Evolutionary conservation across 2,329 filamentous ascomycete species (phyloP).

Genomic region (Aureobasidium leucospermi): DNA sequence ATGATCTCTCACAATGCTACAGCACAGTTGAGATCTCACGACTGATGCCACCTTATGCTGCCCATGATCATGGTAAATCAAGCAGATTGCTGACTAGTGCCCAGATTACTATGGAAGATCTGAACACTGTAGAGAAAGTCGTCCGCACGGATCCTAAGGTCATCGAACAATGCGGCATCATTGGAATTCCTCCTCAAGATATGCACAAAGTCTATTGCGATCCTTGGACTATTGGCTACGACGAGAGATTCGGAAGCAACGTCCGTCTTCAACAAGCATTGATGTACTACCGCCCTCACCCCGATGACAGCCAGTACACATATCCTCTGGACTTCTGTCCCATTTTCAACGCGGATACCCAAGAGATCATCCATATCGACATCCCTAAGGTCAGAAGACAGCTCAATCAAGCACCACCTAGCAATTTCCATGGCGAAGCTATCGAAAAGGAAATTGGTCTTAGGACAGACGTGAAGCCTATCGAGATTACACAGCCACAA

Average conservation of each 20-base stretch:
- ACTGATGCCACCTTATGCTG: no score
- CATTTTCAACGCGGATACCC: conserved; percentile 75
- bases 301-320: conserved; percentile 83
- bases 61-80: neutral
- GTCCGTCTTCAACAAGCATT: conserved; percentile 82
- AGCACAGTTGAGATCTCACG: no score
- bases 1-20: no score
- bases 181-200: conserved; percentile 71
- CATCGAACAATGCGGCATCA: conserved; percentile 80
- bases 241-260: conserved; percentile 75
- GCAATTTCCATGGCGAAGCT: conserved; percentile 71
- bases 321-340: conserved; percentile 92
- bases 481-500: conserved; percentile 80
- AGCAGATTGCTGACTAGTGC: neutral
- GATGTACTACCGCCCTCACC: conserved; percentile 86
- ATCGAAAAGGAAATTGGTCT: conserved; percentile 70
- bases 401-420: conserved; percentile 61
- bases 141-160: conserved; percentile 73
- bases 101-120: conserved; percentile 78
- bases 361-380: conserved; percentile 75
- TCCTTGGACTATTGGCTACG: conserved; percentile 92
- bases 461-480: conserved; percentile 71
- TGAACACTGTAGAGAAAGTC: conserved; percentile 70
- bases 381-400: conserved; percentile 70
- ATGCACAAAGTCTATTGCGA: conserved; percentile 98